Evolutionary conservation across 768 basidiomycete genomes (phyloP).

Genomic region (Rhodotorula babjevae): DNA sequence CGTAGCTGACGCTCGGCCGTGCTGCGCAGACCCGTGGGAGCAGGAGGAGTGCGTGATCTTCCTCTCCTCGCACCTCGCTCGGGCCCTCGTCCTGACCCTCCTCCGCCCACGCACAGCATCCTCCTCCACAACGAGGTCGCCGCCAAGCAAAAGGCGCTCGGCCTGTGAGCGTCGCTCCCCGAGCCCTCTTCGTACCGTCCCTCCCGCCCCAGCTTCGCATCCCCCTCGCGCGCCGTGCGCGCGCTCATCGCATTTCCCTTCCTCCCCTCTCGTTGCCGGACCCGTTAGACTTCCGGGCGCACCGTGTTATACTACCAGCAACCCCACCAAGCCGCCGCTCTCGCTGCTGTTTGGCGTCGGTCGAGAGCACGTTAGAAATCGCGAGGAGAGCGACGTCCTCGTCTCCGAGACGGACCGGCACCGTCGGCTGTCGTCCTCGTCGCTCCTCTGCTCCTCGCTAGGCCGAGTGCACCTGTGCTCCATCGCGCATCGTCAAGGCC

Average conservation of each 20-base stretch:
- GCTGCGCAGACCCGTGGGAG: constrained; percentile 46
- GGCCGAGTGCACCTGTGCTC: too few relatives aligned
- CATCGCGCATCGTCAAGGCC: too few relatives aligned
- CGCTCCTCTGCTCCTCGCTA: too few relatives aligned
- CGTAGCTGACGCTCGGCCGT: too few relatives aligned
- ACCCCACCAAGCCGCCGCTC: too few relatives aligned
- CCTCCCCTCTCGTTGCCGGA: not conserved
- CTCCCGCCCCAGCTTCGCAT: not conserved
- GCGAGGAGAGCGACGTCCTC: too few relatives aligned
- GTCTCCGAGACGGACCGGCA: too few relatives aligned
- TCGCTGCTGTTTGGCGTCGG: too few relatives aligned
- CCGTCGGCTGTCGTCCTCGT: too few relatives aligned
- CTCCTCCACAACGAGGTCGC: constrained; percentile 32
- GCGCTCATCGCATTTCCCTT: not conserved
- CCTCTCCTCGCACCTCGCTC: not conserved
- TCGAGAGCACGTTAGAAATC: too few relatives aligned
- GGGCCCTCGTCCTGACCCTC: not conserved
- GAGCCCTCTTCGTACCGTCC: not conserved
- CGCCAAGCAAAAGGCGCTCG: constrained; percentile 21
- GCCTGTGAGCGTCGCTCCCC: not conserved
- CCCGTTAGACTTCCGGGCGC: not conserved
- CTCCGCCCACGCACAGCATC: constrained; percentile 9
- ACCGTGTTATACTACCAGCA: not conserved
- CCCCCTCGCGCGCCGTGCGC: not conserved
- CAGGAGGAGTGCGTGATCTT: constrained; percentile 7